phyloP scores from a whole-genome alignment of 2,329 filamentous ascomycete species.

The Ophiostoma australiae region DNA sequence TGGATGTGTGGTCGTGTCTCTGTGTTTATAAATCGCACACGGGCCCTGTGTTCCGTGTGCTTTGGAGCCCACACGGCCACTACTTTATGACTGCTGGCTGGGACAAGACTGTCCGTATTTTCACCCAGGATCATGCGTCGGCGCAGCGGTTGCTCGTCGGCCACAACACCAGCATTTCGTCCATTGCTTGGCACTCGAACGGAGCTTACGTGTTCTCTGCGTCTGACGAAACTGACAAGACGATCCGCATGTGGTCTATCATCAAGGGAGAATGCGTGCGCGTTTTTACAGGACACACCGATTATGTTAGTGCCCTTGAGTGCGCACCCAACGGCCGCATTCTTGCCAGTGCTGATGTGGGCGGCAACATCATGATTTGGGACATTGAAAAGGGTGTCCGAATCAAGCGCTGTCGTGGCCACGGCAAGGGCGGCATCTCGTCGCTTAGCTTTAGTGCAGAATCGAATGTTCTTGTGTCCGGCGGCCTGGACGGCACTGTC shows the following conservation, averaged over 20 bases:
- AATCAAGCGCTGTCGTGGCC: constrained; percentile 88
- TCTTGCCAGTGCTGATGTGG: constrained; percentile 83
- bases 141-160: constrained; percentile 84
- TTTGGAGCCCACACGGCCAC: constrained; percentile 89
- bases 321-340: constrained; percentile 85
- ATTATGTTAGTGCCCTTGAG: constrained; percentile 77
- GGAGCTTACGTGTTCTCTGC: constrained; percentile 90
- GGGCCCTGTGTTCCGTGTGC: constrained; percentile 79
- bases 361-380: constrained; percentile 91
- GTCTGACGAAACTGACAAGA: constrained; percentile 78
- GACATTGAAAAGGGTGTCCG: constrained; percentile 80
- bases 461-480: constrained; percentile 82
- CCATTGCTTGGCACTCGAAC: constrained; percentile 91
- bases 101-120: constrained; percentile 85
- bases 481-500: constrained; percentile 86
- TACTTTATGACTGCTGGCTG: constrained; percentile 87
- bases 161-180: constrained; percentile 89
- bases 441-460: constrained; percentile 91
- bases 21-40: constrained; percentile 93
- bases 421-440: constrained; percentile 90
- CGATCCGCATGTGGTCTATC: constrained; percentile 96
- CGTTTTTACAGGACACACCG: constrained; percentile 85
- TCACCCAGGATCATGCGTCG: constrained; percentile 88
- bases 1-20: constrained; percentile 86
- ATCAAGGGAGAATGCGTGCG: constrained; percentile 80